Evolutionary conservation across 768 basidiomycete genomes (phyloP).

Genomic region (Pleurotus sapidus): DNA sequence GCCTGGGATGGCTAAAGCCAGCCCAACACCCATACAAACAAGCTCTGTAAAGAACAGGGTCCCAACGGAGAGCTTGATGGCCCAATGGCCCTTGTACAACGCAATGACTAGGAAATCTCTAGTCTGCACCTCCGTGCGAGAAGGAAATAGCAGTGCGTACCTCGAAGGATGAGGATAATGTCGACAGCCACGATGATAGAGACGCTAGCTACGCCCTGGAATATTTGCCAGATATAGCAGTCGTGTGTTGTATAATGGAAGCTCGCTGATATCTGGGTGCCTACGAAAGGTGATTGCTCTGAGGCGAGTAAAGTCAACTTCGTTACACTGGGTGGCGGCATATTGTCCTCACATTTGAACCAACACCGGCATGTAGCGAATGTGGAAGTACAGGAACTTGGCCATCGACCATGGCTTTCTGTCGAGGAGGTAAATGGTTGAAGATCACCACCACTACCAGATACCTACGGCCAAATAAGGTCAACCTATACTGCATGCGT

Average conservation of each 20-base stretch:
- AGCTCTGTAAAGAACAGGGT: conserved; percentile 26
- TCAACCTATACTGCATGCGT: not conserved
- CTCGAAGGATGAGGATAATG: conserved; percentile 36
- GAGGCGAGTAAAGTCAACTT: not conserved
- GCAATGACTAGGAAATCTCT: conserved; percentile 27
- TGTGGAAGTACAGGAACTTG: conserved; percentile 33
- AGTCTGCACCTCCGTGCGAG: not conserved
- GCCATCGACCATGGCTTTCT: conserved; percentile 25
- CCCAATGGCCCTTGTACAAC: conserved; percentile 33
- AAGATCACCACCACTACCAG: not conserved
- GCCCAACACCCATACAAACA: conserved; percentile 25
- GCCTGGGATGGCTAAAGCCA: conserved; percentile 24
- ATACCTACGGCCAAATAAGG: conserved; percentile 5
- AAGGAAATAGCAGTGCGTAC: conserved; percentile 15
- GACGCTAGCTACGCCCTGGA: conserved; percentile 31
- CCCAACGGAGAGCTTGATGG: conserved; percentile 22
- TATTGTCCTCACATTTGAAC: conserved; percentile 28
- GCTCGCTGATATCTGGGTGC: conserved; percentile 29
- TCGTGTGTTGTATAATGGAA: conserved; percentile 35
- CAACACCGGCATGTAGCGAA: conserved; percentile 34
- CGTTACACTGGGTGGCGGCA: no score
- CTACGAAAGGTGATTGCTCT: conserved; percentile 33
- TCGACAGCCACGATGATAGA: conserved; percentile 29
- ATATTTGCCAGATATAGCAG: conserved; percentile 43
- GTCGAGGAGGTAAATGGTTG: not conserved